phyloP scores from a whole-genome alignment of 441 rosid species.

The Croton laevigatus region DNA sequence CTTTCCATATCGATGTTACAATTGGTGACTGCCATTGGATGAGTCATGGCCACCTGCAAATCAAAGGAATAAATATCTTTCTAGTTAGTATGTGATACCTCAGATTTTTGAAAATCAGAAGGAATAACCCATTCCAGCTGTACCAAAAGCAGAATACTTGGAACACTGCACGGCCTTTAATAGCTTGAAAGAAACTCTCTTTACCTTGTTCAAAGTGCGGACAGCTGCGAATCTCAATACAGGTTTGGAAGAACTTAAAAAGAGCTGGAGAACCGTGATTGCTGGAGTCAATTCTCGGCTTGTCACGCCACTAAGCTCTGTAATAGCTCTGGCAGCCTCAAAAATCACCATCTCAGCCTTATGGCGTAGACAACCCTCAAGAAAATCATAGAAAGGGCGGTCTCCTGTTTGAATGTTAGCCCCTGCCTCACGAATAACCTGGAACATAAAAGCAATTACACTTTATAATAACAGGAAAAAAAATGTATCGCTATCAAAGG shows the following conservation, averaged over 20 bases:
- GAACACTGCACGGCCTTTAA: not conserved
- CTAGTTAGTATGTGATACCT: conserved; percentile 5
- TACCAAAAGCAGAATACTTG: not conserved
- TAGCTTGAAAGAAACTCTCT: conserved; percentile 17
- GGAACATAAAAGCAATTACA: conserved; percentile 8
- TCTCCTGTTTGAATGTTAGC: conserved; percentile 73
- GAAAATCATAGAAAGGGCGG: conserved; percentile 95
- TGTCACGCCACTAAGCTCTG: conserved; percentile 88
- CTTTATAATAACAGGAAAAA: conserved; percentile 1
- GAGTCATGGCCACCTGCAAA: conserved; percentile 94
- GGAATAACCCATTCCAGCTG: not conserved
- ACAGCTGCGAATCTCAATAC: conserved; percentile 98
- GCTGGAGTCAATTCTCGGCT: conserved; percentile 97
- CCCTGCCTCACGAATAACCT: conserved; percentile 91
- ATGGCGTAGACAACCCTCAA: conserved; percentile 93
- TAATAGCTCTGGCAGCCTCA: conserved; percentile 99
- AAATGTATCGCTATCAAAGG: conserved; percentile 1
- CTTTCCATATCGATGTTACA: conserved; percentile 99
- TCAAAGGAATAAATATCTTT: not conserved
- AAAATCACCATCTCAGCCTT: conserved; percentile 98
- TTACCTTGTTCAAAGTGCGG: conserved; percentile 95
- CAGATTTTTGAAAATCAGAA: not conserved
- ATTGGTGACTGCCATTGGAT: conserved; percentile 98
- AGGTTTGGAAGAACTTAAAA: conserved; percentile 92
- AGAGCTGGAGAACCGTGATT: conserved; percentile 95